Conservation (phyloP, 495 filamentous ascomycete species). For the Aspergillus mulundensis region DNA sequence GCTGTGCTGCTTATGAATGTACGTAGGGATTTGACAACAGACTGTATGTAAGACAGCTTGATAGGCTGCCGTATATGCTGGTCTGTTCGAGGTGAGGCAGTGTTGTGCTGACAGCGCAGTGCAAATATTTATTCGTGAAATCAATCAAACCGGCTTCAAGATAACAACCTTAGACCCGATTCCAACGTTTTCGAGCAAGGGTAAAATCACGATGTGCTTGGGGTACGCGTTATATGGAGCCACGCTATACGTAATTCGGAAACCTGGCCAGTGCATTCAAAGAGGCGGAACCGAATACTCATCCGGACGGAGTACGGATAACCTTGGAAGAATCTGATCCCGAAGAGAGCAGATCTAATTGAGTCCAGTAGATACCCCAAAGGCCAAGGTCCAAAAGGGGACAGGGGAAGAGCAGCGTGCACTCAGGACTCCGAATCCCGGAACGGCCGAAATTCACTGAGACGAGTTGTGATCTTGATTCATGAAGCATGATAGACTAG, state of each 20-base stretch:
- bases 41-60: not conserved
- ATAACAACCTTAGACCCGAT: conserved; percentile 4
- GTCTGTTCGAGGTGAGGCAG: not conserved
- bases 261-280: conserved; percentile 6
- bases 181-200: not conserved
- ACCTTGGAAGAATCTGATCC: not conserved
- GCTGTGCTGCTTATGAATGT: not conserved
- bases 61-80: not conserved
- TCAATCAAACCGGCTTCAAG: conserved; percentile 1
- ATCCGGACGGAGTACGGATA: not conserved
- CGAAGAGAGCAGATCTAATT: not conserved
- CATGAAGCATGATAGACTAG: not conserved
- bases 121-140: not conserved
- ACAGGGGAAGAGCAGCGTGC: conserved; percentile 1
- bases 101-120: not conserved
- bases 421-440: not conserved
- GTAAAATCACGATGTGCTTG: conserved; percentile 9
- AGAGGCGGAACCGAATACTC: not conserved
- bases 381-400: conserved; percentile 13
- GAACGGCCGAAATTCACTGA: not conserved
- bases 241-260: conserved; percentile 14
- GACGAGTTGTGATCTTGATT: not conserved
- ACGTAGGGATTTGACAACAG: not conserved
- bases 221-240: conserved; percentile 19
- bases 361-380: not conserved